Evolutionary conservation across 2,329 filamentous ascomycete genomes (phyloP), one percentile per base, ranked within the genome.

Genomic region (Paecilomyces niveus): DNA sequence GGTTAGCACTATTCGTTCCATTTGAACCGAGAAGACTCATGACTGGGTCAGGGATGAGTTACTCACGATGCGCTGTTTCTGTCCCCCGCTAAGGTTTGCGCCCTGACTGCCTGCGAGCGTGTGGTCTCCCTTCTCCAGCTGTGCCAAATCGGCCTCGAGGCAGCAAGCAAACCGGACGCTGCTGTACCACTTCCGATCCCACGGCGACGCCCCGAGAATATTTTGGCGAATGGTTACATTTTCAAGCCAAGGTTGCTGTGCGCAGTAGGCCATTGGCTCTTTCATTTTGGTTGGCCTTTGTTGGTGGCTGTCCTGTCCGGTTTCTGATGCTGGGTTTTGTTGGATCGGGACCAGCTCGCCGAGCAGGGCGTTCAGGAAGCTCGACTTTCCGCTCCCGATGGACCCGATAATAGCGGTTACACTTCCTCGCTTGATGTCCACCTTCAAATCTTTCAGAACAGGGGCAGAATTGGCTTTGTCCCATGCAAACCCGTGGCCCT

Each of bases 101-200:
- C 80, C 81, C 62, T 79, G 78, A 63, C 77, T 81, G 10, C 80
- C 81, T 58, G 81, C 77, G 26, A 77, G 64, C 13, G 80, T 81
- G 52, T 75, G 70, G 57, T 78, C 76, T 0, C 76, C 73, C 6
- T 68, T 63, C 22, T 75, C 72, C 29, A 79, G 64, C 39, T 74
- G 70, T 33, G 65, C 62, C 24, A 80, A 66, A 62, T 80, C 77
- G 52, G 72, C 66, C 10, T 69, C 66, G 39, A 78, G 55, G n/a
- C 63, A 65, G 60, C 69, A 72, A 29, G 68, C 68, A 9, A 61
- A 60, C 3, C 69, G 29, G 7, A 71, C 65, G 7, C 65, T 61
- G 15, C 60, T 57, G 53, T 72, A 72, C 70, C 70, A 72, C 21
- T 63, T 59, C 29, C 64, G 59, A 55, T 73, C 65, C 51, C 67